A percentile compares a stretch with the other conserved stretches of the same genome.
Conservation (phyloP, 768 basidiomycete genomes). For the Lactarius pseudohatsudake region DNA sequence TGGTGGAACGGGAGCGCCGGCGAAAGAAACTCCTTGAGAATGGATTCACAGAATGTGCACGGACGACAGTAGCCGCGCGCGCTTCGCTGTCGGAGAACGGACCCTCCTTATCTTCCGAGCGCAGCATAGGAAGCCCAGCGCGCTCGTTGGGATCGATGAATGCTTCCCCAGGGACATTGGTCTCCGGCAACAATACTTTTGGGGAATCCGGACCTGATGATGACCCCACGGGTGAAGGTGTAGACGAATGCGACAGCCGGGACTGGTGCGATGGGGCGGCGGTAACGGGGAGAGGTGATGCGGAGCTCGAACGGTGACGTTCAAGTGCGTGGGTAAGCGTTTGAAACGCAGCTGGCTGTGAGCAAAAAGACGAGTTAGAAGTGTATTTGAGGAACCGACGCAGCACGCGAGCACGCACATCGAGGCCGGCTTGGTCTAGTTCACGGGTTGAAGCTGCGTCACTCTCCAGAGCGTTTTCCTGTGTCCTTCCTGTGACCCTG, state of each 20-base stretch:
- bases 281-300: conserved; percentile 24
- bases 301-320: conserved; percentile 41
- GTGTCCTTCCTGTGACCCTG: background rate
- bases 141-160: conserved; percentile 65
- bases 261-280: conserved; percentile 15
- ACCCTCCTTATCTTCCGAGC: conserved; percentile 32
- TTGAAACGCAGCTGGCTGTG: conserved; percentile 50
- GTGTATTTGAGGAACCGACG: background rate
- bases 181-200: background rate
- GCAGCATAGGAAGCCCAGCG: conserved; percentile 56
- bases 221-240: conserved; percentile 26
- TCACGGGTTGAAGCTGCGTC: conserved; percentile 35
- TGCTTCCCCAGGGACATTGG: conserved; percentile 48
- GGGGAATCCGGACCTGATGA: conserved; percentile 23
- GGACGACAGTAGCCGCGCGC: conserved; percentile 45
- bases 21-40: conserved; percentile 13
- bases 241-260: background rate
- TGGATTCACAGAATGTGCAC: conserved; percentile 40
- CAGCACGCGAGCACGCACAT: conserved; percentile 41
- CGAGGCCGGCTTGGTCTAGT: conserved; percentile 53
- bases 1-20: background rate
- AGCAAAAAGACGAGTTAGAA: background rate
- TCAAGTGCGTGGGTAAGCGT: conserved; percentile 53
- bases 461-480: conserved; percentile 8
- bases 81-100: conserved; percentile 26